Percentiles rank a stretch among this genome's conserved stretches.
Evolutionary conservation across 805 yeast species (phyloP).

Genomic region (Candida schatavii): DNA sequence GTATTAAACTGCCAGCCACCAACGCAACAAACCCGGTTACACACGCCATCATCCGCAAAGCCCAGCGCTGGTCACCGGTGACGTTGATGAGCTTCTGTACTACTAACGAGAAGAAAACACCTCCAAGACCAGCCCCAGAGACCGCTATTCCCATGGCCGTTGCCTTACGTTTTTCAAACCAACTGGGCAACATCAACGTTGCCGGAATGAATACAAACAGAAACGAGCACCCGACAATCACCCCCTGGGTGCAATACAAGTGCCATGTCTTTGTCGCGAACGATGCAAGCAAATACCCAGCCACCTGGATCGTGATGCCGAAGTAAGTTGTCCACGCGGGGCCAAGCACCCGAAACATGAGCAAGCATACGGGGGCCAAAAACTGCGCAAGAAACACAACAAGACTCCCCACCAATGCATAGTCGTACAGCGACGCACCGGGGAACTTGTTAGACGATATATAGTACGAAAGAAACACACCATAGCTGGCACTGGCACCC

Average conservation of each 20-base stretch:
- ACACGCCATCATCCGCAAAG: slow-evolving; percentile 38
- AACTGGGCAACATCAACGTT: slow-evolving; percentile 43
- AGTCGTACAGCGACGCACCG: slow-evolving; percentile 43
- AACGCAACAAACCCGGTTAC: slow-evolving; percentile 28
- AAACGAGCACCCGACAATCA: slow-evolving; percentile 48
- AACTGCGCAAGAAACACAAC: slow-evolving; percentile 55
- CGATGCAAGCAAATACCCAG: slow-evolving; percentile 49
- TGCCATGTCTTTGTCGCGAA: slow-evolving; percentile 51
- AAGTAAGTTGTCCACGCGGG: slow-evolving; percentile 42
- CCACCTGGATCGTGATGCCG: slow-evolving; percentile 45
- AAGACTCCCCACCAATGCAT: slow-evolving; percentile 51
- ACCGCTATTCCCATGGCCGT: slow-evolving; percentile 48
- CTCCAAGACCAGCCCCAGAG: slow-evolving; percentile 52
- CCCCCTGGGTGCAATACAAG: slow-evolving; percentile 50
- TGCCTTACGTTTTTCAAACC: slow-evolving; percentile 46
- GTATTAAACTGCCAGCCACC: slow-evolving; percentile 41
- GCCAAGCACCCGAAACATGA: slow-evolving; percentile 50
- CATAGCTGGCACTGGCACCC: slow-evolving; percentile 60
- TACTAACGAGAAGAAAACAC: slow-evolving; percentile 46
- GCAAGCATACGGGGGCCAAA: slow-evolving; percentile 50
- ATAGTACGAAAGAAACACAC: slow-evolving; percentile 56
- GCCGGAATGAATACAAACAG: slow-evolving; percentile 44
- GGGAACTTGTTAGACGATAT: slow-evolving; percentile 36
- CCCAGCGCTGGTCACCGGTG: slow-evolving; percentile 45
- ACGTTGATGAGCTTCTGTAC: slow-evolving; percentile 36